A percentile compares a stretch with the other conserved stretches of the same genome.
Evolutionary conservation across 345 rosid genomes (phyloP).

Genomic region (Euclidium syriacum): DNA sequence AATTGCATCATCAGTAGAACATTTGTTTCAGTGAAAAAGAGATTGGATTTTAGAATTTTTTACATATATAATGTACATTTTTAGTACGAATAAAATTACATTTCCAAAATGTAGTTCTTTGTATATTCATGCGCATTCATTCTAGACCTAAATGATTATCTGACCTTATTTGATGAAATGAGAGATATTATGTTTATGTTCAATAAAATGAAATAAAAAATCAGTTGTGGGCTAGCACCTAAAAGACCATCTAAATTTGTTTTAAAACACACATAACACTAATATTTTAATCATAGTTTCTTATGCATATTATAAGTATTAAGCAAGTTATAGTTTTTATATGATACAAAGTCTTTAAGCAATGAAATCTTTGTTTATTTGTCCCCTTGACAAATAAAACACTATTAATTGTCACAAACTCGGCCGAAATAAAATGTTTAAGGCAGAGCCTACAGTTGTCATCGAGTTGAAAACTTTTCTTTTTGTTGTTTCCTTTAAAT

Average conservation of each 20-base stretch:
- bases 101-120: neutral
- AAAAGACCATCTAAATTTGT: neutral
- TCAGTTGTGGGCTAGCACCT: conserved; percentile 28
- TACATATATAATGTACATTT: no score
- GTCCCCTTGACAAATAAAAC: conserved; percentile 4
- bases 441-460: conserved; percentile 23
- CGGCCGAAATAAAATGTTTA: conserved; percentile 22
- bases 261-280: neutral
- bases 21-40: no score
- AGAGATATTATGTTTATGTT: neutral
- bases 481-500: neutral
- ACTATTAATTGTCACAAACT: neutral
- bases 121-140: neutral
- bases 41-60: no score
- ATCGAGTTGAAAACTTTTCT: conserved; percentile 15
- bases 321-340: conserved; percentile 3
- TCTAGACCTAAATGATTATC: neutral
- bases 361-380: conserved; percentile 22
- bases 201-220: neutral
- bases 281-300: neutral
- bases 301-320: neutral
- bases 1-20: no score
- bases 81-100: neutral
- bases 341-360: conserved; percentile 14
- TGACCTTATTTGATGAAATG: neutral